Percentiles rank a stretch among this genome's conserved stretches.
Evolutionary conservation across 2,329 filamentous ascomycete genomes (phyloP).

Genomic region (Penicillium sp.): DNA sequence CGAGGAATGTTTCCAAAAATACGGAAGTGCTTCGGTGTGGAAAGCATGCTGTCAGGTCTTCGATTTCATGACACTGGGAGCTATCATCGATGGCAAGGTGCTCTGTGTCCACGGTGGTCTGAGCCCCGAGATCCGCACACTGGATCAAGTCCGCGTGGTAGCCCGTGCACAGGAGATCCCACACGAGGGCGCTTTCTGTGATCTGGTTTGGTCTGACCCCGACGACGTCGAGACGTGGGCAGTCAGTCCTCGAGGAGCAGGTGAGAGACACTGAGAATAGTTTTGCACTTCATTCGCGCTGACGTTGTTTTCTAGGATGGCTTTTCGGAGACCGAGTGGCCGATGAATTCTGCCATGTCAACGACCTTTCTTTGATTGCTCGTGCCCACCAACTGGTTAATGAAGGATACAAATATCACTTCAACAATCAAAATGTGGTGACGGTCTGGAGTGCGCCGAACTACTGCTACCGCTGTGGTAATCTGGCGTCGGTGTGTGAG

Average conservation of each 20-base stretch:
- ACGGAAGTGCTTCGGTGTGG: constrained; percentile 96
- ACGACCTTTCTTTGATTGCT: constrained; percentile 70
- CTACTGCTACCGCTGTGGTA: constrained; percentile 98
- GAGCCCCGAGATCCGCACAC: constrained; percentile 11
- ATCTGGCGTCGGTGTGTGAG: constrained; percentile 86
- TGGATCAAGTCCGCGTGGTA: constrained; percentile 72
- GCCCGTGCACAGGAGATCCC: constrained; percentile 75
- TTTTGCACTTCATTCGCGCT: constrained; percentile 37
- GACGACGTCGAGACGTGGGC: constrained; percentile 72
- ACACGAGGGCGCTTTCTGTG: constrained; percentile 75
- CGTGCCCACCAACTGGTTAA: constrained; percentile 75
- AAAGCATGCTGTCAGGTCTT: constrained; percentile 97
- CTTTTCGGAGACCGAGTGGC: constrained; percentile 72
- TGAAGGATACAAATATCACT: constrained; percentile 88
- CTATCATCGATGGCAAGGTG: constrained; percentile 76
- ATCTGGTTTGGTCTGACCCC: constrained; percentile 75
- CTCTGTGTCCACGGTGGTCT: constrained; percentile 68
- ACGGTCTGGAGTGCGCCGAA: constrained; percentile 78
- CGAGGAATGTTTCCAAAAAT: constrained; percentile 94
- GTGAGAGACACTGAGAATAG: constrained; percentile 46
- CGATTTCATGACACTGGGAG: constrained; percentile 90
- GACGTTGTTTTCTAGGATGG: constrained; percentile 45
- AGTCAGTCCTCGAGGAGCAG: constrained; percentile 68
- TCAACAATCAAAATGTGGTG: constrained; percentile 90
- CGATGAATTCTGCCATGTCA: constrained; percentile 76